Percentiles rank a stretch among this genome's conserved stretches.
Conservation (phyloP, 305 asterid species). For the Solanum hybrid region DNA sequence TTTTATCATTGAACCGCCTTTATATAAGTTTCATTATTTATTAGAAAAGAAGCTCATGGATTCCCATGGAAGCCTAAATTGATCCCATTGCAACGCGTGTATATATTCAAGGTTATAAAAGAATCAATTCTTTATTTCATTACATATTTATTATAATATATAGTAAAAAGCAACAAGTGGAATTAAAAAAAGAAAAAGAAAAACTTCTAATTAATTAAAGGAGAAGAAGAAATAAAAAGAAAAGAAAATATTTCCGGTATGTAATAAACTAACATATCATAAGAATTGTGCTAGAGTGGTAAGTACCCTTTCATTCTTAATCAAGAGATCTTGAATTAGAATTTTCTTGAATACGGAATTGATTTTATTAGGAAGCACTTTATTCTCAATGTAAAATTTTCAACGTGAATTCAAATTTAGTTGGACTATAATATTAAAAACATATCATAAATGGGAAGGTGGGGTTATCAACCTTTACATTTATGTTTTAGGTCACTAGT, state of each 20-base stretch:
- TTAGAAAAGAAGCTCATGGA: not conserved
- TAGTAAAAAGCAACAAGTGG: not conserved
- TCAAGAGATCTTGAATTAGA: fast-evolving
- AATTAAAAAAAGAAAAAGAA: not conserved
- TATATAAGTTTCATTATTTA: not conserved
- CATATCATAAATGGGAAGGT: not conserved
- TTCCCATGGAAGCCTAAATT: not conserved
- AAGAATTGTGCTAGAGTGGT: no score
- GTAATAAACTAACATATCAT: no score
- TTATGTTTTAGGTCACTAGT: not conserved
- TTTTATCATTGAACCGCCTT: not conserved
- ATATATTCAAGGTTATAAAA: not conserved
- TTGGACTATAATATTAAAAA: not conserved
- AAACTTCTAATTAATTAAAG: not conserved
- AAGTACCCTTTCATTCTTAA: not conserved
- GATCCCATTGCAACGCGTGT: not conserved
- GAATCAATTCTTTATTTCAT: not conserved
- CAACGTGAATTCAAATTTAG: fast-evolving
- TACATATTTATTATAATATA: not conserved
- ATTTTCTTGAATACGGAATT: no score
- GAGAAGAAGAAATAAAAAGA: not conserved
- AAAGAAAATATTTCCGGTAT: not conserved
- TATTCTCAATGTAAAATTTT: fast-evolving
- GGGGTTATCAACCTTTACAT: not conserved
- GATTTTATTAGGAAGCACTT: no score